Percentiles rank a stretch among this genome's conserved stretches.
phyloP scores from a whole-genome alignment of 2,329 filamentous ascomycete genomes.

The Fusarium sp. region DNA sequence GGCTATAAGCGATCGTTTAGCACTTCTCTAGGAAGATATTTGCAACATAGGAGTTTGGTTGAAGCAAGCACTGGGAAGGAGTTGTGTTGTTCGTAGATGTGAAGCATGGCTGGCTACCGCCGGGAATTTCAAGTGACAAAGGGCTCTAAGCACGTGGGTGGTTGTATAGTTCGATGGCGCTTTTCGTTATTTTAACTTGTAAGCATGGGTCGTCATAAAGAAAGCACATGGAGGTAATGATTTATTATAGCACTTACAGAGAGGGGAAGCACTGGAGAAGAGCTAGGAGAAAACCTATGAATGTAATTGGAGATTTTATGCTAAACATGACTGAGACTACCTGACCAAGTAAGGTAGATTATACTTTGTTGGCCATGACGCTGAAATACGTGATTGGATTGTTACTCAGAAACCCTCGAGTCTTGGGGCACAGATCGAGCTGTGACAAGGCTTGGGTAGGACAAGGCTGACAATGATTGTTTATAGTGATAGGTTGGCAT shows the following conservation, averaged over 20 bases:
- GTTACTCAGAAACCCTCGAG: slow-evolving; percentile 24
- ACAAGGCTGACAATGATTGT: slow-evolving; percentile 32
- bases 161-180: slow-evolving; percentile 37
- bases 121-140: slow-evolving; percentile 12
- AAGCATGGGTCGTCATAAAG: slow-evolving; percentile 39
- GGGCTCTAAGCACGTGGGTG: slow-evolving; percentile 22
- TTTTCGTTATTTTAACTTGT: slow-evolving; percentile 30
- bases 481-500: background rate
- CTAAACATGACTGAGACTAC: background rate
- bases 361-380: background rate
- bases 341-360: background rate
- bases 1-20: slow-evolving; percentile 76
- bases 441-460: slow-evolving; percentile 25
- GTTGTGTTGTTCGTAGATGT: slow-evolving; percentile 29
- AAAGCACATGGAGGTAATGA: slow-evolving; percentile 44
- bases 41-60: slow-evolving; percentile 13
- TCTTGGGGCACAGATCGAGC: slow-evolving; percentile 17
- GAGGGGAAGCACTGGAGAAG: background rate
- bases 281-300: slow-evolving; percentile 17
- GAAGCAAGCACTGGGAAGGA: slow-evolving; percentile 14
- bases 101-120: slow-evolving; percentile 16
- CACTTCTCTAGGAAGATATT: background rate
- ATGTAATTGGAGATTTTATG: slow-evolving; percentile 38
- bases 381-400: background rate
- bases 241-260: slow-evolving; percentile 24